These are phyloP conservation scores for Kokia cookei DNA, from an alignment of 441 rosid genomes.

Conservation along the genomic window DNA sequence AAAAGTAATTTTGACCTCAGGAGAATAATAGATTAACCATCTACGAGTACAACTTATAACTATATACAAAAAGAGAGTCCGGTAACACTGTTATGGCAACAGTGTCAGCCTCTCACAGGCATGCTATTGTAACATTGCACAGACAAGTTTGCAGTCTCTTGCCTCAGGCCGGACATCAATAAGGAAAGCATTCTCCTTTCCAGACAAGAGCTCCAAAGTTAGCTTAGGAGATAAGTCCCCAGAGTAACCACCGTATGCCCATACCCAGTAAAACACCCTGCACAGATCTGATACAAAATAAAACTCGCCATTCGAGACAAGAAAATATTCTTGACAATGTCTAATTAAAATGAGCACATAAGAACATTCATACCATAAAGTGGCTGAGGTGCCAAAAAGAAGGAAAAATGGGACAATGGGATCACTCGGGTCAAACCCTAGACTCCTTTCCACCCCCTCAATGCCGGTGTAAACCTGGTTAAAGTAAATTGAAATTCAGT, in stretches of 20 bases:
- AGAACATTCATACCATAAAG: constrained; percentile 73
- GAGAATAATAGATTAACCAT: constrained; percentile 7
- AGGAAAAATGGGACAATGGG: constrained; percentile 70
- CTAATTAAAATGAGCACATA: constrained; percentile 9
- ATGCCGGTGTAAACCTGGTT: constrained; percentile 55
- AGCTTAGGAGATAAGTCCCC: constrained; percentile 83
- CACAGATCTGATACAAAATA: constrained; percentile 67
- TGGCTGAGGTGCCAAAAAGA: constrained; percentile 59
- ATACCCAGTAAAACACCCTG: constrained; percentile 81
- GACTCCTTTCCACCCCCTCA: constrained; percentile 64
- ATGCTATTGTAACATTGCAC: background rate
- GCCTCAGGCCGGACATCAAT: constrained; percentile 96
- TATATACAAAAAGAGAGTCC: background rate
- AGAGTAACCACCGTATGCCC: constrained; percentile 80
- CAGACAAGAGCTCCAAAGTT: constrained; percentile 66
- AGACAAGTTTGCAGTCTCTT: constrained; percentile 40
- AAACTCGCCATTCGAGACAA: constrained; percentile 30
- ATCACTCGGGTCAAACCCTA: constrained; percentile 83
- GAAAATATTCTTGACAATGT: constrained; percentile 7
- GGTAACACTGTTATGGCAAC: background rate
- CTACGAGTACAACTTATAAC: background rate
- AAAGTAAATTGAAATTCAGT: constrained; percentile 10
- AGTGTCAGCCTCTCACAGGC: background rate
- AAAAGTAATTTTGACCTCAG: background rate
- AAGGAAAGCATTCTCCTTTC: constrained; percentile 66